Base-by-base conservation (phyloP, 1,139 yeast genomes). In the Yamadazyma triangularis region DNA sequence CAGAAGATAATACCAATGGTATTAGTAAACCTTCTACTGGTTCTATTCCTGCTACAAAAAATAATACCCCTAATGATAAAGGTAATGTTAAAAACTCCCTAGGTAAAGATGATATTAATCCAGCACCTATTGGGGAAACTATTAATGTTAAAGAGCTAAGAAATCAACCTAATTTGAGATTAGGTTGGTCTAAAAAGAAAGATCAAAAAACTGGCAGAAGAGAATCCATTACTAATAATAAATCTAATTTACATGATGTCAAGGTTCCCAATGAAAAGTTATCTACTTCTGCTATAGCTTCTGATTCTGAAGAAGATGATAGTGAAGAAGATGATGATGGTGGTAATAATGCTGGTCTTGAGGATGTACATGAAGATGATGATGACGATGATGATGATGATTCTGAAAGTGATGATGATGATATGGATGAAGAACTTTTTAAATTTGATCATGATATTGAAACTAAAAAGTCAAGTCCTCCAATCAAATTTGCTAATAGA, bases 211-310 rank as follows among this genome's bases (percentile, higher is more conserved):
- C 30, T 11, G 29, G 51, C 25, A 50, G 79, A 47, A 59, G 85
- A 39, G 81, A 76, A 43, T 70, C 79, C 15, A 78, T 79, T 32
- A 73, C 82, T 15, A 68, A 63, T 42, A 54, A 63, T 22, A 53
- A 53, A 27, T 55, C 63, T 15, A 75, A 71, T 41, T 51, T 67
- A 26, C 79, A 73, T 48, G 64, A 62, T 41, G 44, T 68, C 15
- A 64, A 58, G 36, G 48, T 75, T 6, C 80, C 80, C 34, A 48
- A 44, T 30, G 73, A 65, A 38, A 42, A 34, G 2, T 32, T 35
- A 18, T 41, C 40, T 28, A 45, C 49, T 29, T 50, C 50, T 31
- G 69, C 68, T n/a, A 57, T 64, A 26, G 63, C 58, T 23, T 60
- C 60, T 29, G 73, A 66, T 47, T 60, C 65, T 12, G 77, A 70